Base-by-base conservation (phyloP, 2,329 filamentous ascomycete genomes). In the Xylariaceae sp. region DNA sequence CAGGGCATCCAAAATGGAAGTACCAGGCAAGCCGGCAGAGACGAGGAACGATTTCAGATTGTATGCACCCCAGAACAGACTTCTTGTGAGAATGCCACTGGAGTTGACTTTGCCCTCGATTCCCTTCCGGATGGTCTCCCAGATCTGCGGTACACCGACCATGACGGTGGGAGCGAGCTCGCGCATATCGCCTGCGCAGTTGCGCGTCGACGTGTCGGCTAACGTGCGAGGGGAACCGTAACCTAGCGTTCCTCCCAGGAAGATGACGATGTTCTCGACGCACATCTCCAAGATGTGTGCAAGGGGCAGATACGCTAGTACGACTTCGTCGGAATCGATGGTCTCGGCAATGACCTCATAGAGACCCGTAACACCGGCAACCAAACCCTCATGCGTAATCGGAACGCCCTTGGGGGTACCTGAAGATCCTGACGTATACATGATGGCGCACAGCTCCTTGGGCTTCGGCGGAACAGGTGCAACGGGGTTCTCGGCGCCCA, bases 271-370 rank as follows among this genome's bases (percentile, higher is more conserved):
- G 73, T 96, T 97, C 77, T 99, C 94, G 66, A 99, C 90, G 60
- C 93, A 89, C 75, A 96, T 94, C 75, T 99, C 94, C 69, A 99
- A 86, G 69, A 97, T 97, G 73, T 99, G 94, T 1, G 94, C 92
- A 56, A 96, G 86, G 1, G 94, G 94, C 11, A 99, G 84, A 74
- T 97, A 99, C 18, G 92, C 91, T 51, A 99, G 82, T 49, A 97
- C 80, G 51, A 83, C 83, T 68, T 99, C 94, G 51, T 82, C 85
- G 59, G 88, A 86, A 61, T 87, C 88, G 53, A 97, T 84, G 69
- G 88, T 88, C 60, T 88, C 85, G 18, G 89, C 89, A 52, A 97
- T 86, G 62, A 90, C 86, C 48, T 83, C 82, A 70, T 88, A 84
- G 51, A 96, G 84, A 72, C 94, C 94, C 51, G 93, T 88, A 65